Conservation (phyloP, 768 basidiomycete genomes). For the Tremella mesenterica region DNA sequence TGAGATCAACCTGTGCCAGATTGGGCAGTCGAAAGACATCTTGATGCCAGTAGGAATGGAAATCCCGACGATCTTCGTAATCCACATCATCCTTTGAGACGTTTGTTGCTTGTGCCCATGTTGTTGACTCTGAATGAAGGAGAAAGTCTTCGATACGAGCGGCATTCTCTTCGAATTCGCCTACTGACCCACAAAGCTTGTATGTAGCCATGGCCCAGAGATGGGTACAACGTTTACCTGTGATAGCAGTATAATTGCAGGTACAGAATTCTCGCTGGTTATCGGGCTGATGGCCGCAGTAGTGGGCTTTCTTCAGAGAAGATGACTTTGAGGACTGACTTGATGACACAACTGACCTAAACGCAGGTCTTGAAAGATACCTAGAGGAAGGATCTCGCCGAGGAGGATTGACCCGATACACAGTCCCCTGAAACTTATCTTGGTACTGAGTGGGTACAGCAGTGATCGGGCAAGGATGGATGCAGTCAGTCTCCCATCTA, state of each 20-base stretch:
- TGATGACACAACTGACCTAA: too few species aligned
- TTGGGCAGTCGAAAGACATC: not conserved
- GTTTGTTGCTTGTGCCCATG: not conserved
- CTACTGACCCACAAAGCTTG: conserved; percentile 6
- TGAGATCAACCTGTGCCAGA: not conserved
- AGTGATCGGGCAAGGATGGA: not conserved
- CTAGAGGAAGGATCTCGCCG: not conserved
- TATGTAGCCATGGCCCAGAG: conserved; percentile 1
- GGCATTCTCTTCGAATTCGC: conserved; percentile 1
- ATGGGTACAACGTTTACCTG: not conserved
- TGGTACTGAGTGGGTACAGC: not conserved
- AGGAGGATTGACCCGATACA: not conserved
- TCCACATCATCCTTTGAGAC: not conserved
- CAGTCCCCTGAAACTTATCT: not conserved
- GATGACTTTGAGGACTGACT: too few species aligned
- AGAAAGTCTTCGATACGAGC: not conserved
- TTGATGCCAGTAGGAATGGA: not conserved
- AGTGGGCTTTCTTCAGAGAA: not conserved
- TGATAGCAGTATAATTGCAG: not conserved
- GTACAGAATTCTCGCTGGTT: conserved; percentile 2
- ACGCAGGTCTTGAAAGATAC: too few species aligned
- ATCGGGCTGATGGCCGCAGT: not conserved
- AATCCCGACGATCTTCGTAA: not conserved
- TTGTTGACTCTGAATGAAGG: not conserved
- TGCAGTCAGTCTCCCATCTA: conserved; percentile 5